These are phyloP conservation scores for Zoysia matrella DNA, from an alignment of 202 grass and related monocot species.

Conservation along the genomic window DNA sequence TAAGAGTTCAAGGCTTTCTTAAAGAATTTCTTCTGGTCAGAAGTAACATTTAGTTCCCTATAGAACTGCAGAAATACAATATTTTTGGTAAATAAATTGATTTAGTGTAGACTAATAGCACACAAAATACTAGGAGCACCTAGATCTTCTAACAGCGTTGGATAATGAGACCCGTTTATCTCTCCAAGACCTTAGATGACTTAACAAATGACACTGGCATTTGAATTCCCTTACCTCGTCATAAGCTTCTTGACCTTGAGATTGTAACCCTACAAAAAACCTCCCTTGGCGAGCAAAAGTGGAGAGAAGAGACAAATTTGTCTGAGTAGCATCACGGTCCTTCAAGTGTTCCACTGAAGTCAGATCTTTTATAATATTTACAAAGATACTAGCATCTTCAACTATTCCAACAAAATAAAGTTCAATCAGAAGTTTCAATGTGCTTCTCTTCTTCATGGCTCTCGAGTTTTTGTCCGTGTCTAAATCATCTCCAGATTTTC, in stretches of 20 bases:
- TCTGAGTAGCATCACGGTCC: slow-evolving; percentile 91
- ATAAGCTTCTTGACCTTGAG: slow-evolving; percentile 61
- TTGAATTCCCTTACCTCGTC: slow-evolving; percentile 66
- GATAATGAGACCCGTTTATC: background rate
- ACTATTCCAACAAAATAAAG: no score
- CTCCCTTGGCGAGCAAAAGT: slow-evolving; percentile 87
- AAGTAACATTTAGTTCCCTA: slow-evolving; percentile 47
- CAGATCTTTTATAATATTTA: slow-evolving; percentile 62
- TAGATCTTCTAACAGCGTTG: slow-evolving; percentile 19
- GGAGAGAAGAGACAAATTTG: slow-evolving; percentile 93
- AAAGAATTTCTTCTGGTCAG: slow-evolving; percentile 77
- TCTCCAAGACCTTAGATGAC: slow-evolving; percentile 11
- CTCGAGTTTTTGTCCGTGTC: slow-evolving; percentile 77
- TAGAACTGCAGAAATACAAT: slow-evolving; percentile 72
- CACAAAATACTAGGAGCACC: slow-evolving; percentile 11
- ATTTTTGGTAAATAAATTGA: slow-evolving; percentile 1
- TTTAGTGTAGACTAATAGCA: background rate
- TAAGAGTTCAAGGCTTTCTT: slow-evolving; percentile 91
- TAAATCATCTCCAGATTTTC: slow-evolving; percentile 87
- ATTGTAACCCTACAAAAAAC: slow-evolving; percentile 31
- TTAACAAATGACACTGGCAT: slow-evolving; percentile 32
- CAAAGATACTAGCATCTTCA: no score
- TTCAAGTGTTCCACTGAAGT: slow-evolving; percentile 86
- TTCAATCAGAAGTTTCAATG: no score
- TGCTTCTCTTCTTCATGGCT: slow-evolving; percentile 59